Evolutionary conservation across 2,329 filamentous ascomycete species (phyloP).

Genomic region (Gliomastix tumulicola): DNA sequence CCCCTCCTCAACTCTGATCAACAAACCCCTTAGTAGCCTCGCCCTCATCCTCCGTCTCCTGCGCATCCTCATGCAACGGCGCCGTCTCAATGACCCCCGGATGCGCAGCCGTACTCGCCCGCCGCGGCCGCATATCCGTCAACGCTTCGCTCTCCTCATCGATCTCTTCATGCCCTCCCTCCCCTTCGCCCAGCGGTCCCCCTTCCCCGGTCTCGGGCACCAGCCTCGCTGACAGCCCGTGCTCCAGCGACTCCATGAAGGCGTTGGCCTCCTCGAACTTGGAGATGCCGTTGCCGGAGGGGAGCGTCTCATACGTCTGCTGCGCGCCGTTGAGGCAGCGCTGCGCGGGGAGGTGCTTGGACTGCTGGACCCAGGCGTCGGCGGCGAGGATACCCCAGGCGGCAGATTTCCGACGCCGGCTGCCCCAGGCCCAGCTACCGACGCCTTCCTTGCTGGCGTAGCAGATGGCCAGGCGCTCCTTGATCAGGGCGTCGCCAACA

Average conservation of each 20-base stretch:
- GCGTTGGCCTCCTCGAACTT: slow-evolving; percentile 42
- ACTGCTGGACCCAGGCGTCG: slow-evolving; percentile 74
- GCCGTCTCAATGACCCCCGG: slow-evolving; percentile 42
- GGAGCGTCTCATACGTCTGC: slow-evolving; percentile 43
- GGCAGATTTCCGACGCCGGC: slow-evolving; percentile 74
- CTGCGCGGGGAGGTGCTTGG: slow-evolving; percentile 72
- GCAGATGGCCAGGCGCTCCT: slow-evolving; percentile 79
- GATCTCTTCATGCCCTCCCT: slow-evolving; percentile 28
- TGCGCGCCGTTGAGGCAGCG: slow-evolving; percentile 66
- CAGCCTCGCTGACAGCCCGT: slow-evolving; percentile 39
- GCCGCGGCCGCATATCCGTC: slow-evolving; percentile 28
- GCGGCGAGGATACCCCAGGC: slow-evolving; percentile 82
- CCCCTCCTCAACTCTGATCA: slow-evolving; percentile 1
- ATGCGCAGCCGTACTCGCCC: slow-evolving; percentile 46
- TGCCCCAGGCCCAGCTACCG: slow-evolving; percentile 61
- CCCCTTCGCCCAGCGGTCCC: neutral
- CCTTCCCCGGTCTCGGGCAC: slow-evolving; percentile 20
- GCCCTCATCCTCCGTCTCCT: slow-evolving; percentile 10
- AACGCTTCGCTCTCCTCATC: slow-evolving; percentile 48
- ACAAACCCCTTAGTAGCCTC: slow-evolving; percentile 1
- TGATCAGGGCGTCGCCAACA: slow-evolving; percentile 74
- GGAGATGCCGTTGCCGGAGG: slow-evolving; percentile 42
- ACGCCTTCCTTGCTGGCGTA: slow-evolving; percentile 68
- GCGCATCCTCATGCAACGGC: slow-evolving; percentile 30
- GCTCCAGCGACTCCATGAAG: slow-evolving; percentile 45